Evolutionary conservation across 2,329 filamentous ascomycete species (phyloP).

Genomic region (Pleomassaria siparia): DNA sequence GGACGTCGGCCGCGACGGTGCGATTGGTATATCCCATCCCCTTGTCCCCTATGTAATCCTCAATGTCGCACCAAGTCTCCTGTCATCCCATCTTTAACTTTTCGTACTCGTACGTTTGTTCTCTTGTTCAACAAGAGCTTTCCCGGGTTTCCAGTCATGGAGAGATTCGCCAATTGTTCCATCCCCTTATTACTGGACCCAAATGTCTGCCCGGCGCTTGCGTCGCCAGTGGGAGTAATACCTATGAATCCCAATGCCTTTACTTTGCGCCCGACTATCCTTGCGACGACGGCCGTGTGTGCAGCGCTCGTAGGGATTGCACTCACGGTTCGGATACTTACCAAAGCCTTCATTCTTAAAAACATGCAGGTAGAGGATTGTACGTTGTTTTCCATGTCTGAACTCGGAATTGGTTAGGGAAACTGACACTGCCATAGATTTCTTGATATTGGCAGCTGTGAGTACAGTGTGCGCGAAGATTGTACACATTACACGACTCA

Average conservation of each 20-base stretch:
- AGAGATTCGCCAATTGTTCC: not conserved
- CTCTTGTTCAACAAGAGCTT: too few relatives aligned
- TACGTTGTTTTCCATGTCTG: not conserved
- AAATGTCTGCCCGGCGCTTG: not conserved
- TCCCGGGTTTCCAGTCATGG: too few relatives aligned
- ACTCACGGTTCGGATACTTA: slow-evolving; percentile 5
- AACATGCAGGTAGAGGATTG: slow-evolving; percentile 11
- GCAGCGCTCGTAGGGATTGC: not conserved
- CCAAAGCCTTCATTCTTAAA: slow-evolving; percentile 5
- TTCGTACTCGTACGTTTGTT: too few relatives aligned
- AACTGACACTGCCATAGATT: slow-evolving; percentile 1
- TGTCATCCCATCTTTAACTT: too few relatives aligned
- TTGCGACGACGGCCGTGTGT: slow-evolving; percentile 5
- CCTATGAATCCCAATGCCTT: slow-evolving; percentile 5
- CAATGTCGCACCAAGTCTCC: too few relatives aligned
- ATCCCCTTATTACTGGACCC: not conserved
- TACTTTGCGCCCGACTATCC: not conserved
- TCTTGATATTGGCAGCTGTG: slow-evolving; percentile 1
- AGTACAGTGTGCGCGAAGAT: not conserved
- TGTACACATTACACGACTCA: not conserved
- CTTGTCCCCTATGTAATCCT: too few relatives aligned
- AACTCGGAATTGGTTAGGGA: not conserved
- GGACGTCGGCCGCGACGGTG: too few relatives aligned
- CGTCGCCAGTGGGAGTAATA: not conserved
- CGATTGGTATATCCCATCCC: too few relatives aligned